Percentiles rank a stretch among this genome's conserved stretches.
Evolutionary conservation across 2,329 filamentous ascomycete genomes (phyloP).

Genomic region (Clarireedia paspali): DNA sequence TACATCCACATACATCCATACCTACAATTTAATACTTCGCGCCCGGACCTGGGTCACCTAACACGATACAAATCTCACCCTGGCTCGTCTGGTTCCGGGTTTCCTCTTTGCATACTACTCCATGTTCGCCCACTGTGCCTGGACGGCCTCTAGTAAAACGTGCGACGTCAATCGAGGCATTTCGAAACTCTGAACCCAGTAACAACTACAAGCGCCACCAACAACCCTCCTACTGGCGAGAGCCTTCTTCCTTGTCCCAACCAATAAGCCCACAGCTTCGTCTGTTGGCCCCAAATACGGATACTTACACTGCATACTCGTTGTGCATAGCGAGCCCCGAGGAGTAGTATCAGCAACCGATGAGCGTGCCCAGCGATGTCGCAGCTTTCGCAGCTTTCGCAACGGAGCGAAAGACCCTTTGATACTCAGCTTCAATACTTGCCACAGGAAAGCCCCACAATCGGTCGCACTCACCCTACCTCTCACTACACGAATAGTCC

Average conservation of each 20-base stretch:
- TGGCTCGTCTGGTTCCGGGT: not conserved
- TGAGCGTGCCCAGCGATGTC: conserved; percentile 7
- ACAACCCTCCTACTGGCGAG: conserved; percentile 4
- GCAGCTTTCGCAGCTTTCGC: conserved; percentile 21
- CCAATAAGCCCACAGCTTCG: conserved; percentile 15
- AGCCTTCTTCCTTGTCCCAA: conserved; percentile 11
- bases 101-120: conserved; percentile 6
- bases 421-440: conserved; percentile 20
- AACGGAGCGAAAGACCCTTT: conserved; percentile 24
- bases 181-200: conserved; percentile 24
- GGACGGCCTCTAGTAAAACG: conserved; percentile 18
- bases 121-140: conserved; percentile 15
- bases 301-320: conserved; percentile 11
- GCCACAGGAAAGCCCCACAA: conserved; percentile 25
- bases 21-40: not conserved
- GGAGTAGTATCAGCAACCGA: conserved; percentile 21
- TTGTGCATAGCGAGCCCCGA: conserved; percentile 19
- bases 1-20: not conserved
- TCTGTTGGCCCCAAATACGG: conserved; percentile 16
- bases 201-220: conserved; percentile 14
- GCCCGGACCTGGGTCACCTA: conserved; percentile 1
- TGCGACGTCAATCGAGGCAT: conserved; percentile 27
- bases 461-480: conserved; percentile 18
- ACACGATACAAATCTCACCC: conserved; percentile 6
- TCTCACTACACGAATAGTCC: conserved; percentile 22